Conservation (phyloP, 202 grass and related monocot genomes). For the Brachypodium distachyon region DNA sequence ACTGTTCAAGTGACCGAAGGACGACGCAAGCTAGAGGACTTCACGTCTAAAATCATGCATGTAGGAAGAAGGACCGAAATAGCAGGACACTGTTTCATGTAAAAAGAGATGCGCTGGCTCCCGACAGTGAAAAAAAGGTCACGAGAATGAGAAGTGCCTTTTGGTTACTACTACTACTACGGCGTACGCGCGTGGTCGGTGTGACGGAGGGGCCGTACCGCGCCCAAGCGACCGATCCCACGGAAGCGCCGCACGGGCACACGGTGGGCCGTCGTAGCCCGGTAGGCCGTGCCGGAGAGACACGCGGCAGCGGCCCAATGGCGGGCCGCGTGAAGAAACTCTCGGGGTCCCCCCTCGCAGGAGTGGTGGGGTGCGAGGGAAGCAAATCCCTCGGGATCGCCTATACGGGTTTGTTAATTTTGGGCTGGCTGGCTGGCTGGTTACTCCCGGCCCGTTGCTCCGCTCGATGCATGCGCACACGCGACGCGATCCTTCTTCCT, state of each 20-base stretch:
- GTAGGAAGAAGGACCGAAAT: no score
- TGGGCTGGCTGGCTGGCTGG: no score
- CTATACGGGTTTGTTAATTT: constrained; percentile 15
- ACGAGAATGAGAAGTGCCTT: background rate
- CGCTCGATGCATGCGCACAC: constrained; percentile 16
- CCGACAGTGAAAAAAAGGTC: background rate
- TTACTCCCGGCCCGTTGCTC: background rate
- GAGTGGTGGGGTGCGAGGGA: constrained; percentile 22
- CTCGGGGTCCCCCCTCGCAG: background rate
- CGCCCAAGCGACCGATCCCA: constrained; percentile 25
- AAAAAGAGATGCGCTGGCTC: no score
- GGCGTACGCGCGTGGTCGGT: no score
- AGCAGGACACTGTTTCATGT: no score
- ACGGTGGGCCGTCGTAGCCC: background rate
- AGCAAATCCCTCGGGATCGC: constrained; percentile 58
- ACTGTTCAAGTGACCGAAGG: constrained; percentile 7
- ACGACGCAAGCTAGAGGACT: background rate
- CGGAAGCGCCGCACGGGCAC: background rate
- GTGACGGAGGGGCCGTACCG: constrained; percentile 12
- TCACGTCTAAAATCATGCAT: background rate
- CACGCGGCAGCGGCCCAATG: constrained; percentile 24
- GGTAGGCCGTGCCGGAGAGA: background rate
- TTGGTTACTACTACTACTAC: constrained; percentile 1
- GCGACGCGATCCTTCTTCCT: background rate
- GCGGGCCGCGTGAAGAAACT: constrained; percentile 13